Evolutionary conservation across 345 rosid species (phyloP).

Genomic region (Diplotaxis tenuifolia): DNA sequence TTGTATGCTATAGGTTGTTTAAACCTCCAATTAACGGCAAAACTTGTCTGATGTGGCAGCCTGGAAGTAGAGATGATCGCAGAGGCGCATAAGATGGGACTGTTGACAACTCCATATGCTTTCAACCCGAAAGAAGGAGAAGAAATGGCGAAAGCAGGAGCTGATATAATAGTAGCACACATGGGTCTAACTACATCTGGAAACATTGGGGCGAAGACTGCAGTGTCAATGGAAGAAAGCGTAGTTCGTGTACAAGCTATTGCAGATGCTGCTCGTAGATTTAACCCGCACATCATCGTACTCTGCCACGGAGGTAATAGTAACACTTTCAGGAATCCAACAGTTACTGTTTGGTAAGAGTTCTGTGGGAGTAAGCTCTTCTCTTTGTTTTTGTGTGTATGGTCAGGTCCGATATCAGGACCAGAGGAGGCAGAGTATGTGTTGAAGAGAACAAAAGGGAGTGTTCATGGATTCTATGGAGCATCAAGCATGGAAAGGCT

Average conservation of each 20-base stretch:
- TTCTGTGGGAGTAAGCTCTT: not conserved
- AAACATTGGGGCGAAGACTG: constrained; percentile 84
- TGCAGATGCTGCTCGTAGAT: constrained; percentile 70
- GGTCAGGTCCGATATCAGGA: constrained; percentile 77
- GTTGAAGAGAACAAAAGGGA: constrained; percentile 61
- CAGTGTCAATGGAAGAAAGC: constrained; percentile 76
- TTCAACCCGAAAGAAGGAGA: constrained; percentile 68
- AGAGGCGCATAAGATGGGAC: constrained; percentile 82
- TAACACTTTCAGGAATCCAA: not conserved
- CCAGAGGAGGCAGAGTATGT: constrained; percentile 76
- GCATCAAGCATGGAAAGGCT: constrained; percentile 98
- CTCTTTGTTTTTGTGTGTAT: constrained; percentile 4
- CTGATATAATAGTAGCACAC: constrained; percentile 91
- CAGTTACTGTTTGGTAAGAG: not conserved
- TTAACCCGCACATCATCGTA: constrained; percentile 61
- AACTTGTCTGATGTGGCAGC: constrained; percentile 33
- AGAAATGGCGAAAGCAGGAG: constrained; percentile 93
- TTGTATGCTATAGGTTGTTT: not conserved
- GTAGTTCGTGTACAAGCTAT: constrained; percentile 74
- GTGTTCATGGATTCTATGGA: constrained; percentile 90
- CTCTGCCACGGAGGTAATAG: constrained; percentile 90
- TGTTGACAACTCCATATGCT: constrained; percentile 90
- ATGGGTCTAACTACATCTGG: constrained; percentile 96
- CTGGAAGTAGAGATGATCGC: constrained; percentile 87
- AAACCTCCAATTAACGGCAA: not conserved